Evolutionary conservation across 345 rosid species (phyloP).

Genomic region (Eucalyptus regnans): DNA sequence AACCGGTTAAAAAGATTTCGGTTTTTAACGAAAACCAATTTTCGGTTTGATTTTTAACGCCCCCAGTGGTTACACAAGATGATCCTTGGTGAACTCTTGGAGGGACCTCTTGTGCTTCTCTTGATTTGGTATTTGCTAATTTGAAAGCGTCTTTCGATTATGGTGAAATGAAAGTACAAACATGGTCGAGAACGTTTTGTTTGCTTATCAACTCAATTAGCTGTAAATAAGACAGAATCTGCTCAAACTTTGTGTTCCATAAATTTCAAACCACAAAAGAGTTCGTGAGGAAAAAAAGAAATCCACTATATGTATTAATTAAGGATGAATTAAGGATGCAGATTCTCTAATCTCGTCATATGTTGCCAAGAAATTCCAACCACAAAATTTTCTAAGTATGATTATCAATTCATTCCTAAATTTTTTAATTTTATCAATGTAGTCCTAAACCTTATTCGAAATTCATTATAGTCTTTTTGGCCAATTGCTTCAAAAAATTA

Average conservation of each 20-base stretch:
- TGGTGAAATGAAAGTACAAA: background rate
- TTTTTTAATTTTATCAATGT: background rate
- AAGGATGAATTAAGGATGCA: background rate
- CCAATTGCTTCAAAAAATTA: background rate
- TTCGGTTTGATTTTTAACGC: rapidly evolving
- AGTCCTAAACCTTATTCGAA: rapidly evolving
- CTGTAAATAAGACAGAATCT: background rate
- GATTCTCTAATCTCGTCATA: background rate
- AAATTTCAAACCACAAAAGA: background rate
- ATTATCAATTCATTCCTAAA: background rate
- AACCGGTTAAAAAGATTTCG: rapidly evolving
- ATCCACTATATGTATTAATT: background rate
- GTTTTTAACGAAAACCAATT: too few species aligned
- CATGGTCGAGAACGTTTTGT: background rate
- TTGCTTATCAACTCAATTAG: background rate
- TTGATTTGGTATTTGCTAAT: background rate
- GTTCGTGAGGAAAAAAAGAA: background rate
- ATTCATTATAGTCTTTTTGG: background rate
- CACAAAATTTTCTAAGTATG: background rate
- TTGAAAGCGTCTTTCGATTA: background rate
- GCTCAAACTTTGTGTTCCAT: background rate
- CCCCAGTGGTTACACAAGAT: background rate
- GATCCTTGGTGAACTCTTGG: background rate
- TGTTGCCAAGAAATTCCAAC: background rate
- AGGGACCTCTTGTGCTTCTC: background rate